Evolutionary conservation across 345 rosid genomes (phyloP).

Genomic region (Corchorus olitorius): DNA sequence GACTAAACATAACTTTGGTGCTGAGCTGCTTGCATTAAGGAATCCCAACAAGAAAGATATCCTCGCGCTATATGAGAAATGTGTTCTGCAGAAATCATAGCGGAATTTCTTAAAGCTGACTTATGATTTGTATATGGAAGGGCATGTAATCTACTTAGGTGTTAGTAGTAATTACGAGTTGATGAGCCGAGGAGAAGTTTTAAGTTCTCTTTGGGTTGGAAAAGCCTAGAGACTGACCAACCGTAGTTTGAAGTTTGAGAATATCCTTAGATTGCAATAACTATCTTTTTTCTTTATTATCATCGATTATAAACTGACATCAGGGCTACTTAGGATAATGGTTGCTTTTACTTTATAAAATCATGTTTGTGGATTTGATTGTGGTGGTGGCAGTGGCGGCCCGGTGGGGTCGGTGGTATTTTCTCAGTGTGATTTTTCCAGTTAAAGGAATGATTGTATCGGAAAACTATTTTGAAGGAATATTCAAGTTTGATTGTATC

Average conservation of each 20-base stretch:
- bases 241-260: background rate
- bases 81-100: constrained; percentile 64
- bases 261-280: background rate
- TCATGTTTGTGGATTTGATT: background rate
- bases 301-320: background rate
- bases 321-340: background rate
- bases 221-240: background rate
- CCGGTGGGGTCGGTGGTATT: background rate
- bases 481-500: background rate
- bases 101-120: background rate
- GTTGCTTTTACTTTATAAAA: background rate
- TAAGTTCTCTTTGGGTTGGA: constrained; percentile 14
- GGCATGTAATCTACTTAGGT: constrained; percentile 25
- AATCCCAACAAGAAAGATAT: constrained; percentile 84
- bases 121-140: constrained; percentile 46
- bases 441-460: constrained; percentile 10
- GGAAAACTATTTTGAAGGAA: constrained; percentile 3
- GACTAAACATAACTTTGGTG: constrained; percentile 80
- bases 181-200: background rate
- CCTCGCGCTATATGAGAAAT: constrained; percentile 74
- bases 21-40: constrained; percentile 70
- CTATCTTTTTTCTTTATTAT: background rate
- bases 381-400: background rate
- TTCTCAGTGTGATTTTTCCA: background rate
- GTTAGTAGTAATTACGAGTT: constrained; percentile 12